Percentiles rank a stretch among this genome's conserved stretches.
These are phyloP conservation scores for Nemania sp. DNA, from an alignment of 2,329 filamentous ascomycete genomes.

Conservation along the genomic window DNA sequence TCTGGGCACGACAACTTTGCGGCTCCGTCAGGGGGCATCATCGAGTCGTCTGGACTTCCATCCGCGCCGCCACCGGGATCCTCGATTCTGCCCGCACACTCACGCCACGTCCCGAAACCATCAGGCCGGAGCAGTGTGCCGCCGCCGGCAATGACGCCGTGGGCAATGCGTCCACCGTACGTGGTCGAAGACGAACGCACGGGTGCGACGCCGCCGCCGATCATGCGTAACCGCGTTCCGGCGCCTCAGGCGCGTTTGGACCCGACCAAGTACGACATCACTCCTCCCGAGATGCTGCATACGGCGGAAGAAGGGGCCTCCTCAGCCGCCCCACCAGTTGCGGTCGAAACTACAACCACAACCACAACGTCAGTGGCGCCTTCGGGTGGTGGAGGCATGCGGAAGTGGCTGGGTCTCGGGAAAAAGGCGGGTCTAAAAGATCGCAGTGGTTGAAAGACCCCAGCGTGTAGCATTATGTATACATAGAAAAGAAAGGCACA, in stretches of 20 bases:
- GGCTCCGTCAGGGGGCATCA: constrained; percentile 24
- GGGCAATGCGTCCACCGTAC: constrained; percentile 45
- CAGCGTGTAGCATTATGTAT: constrained; percentile 13
- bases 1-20: constrained; percentile 47
- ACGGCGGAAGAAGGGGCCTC: constrained; percentile 1
- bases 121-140: constrained; percentile 38
- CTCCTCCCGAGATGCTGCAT: constrained; percentile 13
- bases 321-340: constrained; percentile 23
- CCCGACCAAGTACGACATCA: not conserved
- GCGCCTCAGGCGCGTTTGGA: constrained; percentile 6
- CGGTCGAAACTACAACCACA: constrained; percentile 8
- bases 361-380: constrained; percentile 5
- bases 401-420: constrained; percentile 39
- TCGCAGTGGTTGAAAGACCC: constrained; percentile 27
- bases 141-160: constrained; percentile 36
- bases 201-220: constrained; percentile 60
- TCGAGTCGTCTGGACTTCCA: constrained; percentile 28
- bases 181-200: constrained; percentile 48
- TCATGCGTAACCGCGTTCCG: constrained; percentile 48
- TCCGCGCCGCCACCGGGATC: constrained; percentile 17
- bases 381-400: constrained; percentile 25
- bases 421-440: constrained; percentile 34
- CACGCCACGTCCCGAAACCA: constrained; percentile 15
- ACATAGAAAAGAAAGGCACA: constrained; percentile 2
- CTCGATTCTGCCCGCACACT: constrained; percentile 3